Percentiles rank a stretch among this genome's conserved stretches.
Evolutionary conservation across 2,329 filamentous ascomycete species (phyloP).

Genomic region (Emmonsiellopsis sp.): DNA sequence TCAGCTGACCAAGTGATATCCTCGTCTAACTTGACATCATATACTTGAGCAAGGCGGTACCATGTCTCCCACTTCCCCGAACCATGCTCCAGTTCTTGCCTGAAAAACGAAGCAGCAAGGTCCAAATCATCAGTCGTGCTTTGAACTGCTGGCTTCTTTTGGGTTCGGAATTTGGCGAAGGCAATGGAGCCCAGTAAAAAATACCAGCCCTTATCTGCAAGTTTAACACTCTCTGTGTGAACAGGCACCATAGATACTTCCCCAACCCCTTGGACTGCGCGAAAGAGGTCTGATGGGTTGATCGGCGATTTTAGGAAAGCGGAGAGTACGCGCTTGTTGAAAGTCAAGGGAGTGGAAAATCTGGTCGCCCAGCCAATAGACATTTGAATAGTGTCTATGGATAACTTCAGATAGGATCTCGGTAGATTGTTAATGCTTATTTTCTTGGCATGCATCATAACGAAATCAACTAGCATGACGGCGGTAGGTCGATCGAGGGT

Average conservation of each 20-base stretch:
- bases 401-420: constrained; percentile 80
- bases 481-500: constrained; percentile 72
- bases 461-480: constrained; percentile 70
- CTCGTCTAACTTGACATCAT: constrained; percentile 81
- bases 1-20: constrained; percentile 81
- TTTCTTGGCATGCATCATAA: constrained; percentile 69
- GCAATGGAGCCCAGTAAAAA: constrained; percentile 83
- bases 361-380: constrained; percentile 68
- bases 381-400: constrained; percentile 88
- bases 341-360: constrained; percentile 67
- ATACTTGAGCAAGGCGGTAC: constrained; percentile 79
- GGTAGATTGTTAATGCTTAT: constrained; percentile 85
- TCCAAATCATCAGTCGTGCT: constrained; percentile 64
- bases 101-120: constrained; percentile 68
- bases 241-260: constrained; percentile 63
- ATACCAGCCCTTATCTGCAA: constrained; percentile 82
- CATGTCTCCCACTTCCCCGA: constrained; percentile 80
- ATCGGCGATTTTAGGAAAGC: constrained; percentile 75
- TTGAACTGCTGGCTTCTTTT: constrained; percentile 69
- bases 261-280: constrained; percentile 69
- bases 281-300: constrained; percentile 69
- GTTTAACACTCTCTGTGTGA: constrained; percentile 54
- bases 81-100: constrained; percentile 73
- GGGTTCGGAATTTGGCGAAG: constrained; percentile 70
- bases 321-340: constrained; percentile 76